Conservation (phyloP, 2,329 filamentous ascomycete species). For the Lasiodiplodia hormozganensis region DNA sequence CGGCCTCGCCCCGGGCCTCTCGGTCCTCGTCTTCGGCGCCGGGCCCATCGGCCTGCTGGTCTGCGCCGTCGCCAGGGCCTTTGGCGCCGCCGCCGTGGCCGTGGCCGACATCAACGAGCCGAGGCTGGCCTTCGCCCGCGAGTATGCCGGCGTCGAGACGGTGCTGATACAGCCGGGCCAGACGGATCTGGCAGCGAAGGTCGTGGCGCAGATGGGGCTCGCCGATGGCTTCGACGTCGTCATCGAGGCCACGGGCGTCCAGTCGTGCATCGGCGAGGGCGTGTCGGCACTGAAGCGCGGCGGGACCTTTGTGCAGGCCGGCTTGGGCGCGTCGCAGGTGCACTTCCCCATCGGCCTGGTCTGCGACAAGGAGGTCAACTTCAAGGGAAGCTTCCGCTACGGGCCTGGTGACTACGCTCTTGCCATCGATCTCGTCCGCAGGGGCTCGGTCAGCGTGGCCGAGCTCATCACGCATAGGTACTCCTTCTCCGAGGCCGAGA, state of each 20-base stretch:
- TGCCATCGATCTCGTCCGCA: conserved; percentile 33
- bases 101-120: conserved; percentile 67
- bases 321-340: conserved; percentile 33
- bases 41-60: conserved; percentile 66
- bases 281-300: conserved; percentile 32
- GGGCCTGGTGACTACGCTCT: conserved; percentile 39
- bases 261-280: conserved; percentile 34
- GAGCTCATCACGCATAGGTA: conserved; percentile 34
- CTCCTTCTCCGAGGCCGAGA: conserved; percentile 32
- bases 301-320: conserved; percentile 37
- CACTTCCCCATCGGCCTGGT: conserved; percentile 36
- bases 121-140: conserved; percentile 64
- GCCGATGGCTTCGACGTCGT: conserved; percentile 32
- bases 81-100: conserved; percentile 68
- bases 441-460: conserved; percentile 30
- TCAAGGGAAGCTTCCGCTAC: conserved; percentile 41
- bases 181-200: conserved; percentile 27
- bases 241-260: conserved; percentile 36
- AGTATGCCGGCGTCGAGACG: conserved; percentile 61
- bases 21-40: conserved; percentile 83
- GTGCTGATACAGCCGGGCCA: conserved; percentile 48
- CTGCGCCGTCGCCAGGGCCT: conserved; percentile 65
- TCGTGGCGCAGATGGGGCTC: conserved; percentile 15
- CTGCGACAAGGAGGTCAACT: conserved; percentile 38
- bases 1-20: conserved; percentile 72